Evolutionary conservation across 2,329 filamentous ascomycete species (phyloP), one percentile per base, ranked within the genome.

Genomic region (Talaromyces piceae): DNA sequence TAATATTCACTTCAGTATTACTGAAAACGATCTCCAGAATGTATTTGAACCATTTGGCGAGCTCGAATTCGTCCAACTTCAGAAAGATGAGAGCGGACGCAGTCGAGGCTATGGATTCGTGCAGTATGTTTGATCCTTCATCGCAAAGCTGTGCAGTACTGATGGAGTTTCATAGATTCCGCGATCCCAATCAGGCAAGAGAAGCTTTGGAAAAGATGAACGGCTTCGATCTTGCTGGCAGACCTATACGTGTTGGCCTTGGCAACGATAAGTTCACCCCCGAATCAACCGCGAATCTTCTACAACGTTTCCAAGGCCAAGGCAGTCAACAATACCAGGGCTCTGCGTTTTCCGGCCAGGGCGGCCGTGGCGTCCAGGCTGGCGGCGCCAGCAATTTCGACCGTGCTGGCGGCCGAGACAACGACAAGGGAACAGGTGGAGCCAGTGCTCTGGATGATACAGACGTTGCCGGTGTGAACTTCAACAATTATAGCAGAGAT

Each of bases 211-310:
- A 96, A 71, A 95, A 96, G 74, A 96, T 98, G 91, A 98, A 98
- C 73, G 91, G 91, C 58, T 98, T 97, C 75, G 93, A 97, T 73
- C 84, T 98, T 61, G 93, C 93, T 64, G 91, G 91, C 72, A 91
- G 93, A 68, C 90, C 91, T 58, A 97, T 98, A 70, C 90, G 93
- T 68, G 94, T 98, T 71, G 93, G 93, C 72, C 88, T 98, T 76
- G 93, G 93, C 73, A 98, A 96, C 77, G 93, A 98, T 87, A 97
- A 97, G 82, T 97, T 97, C 75, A 97, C 91, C 73, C 87, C 91
- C 66, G 93, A 97, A 76, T 93, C 90, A 73, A 95, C 89, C 72
- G 87, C 89, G 70, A 91, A 88, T 74, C 82, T 95, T 68, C 77
- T 95, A 67, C 89, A 94, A 76, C 89, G 89, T 73, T 94, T 95